These are phyloP conservation scores for Nidularia sp. DNA, from an alignment of 768 basidiomycete genomes.

Conservation along the genomic window DNA sequence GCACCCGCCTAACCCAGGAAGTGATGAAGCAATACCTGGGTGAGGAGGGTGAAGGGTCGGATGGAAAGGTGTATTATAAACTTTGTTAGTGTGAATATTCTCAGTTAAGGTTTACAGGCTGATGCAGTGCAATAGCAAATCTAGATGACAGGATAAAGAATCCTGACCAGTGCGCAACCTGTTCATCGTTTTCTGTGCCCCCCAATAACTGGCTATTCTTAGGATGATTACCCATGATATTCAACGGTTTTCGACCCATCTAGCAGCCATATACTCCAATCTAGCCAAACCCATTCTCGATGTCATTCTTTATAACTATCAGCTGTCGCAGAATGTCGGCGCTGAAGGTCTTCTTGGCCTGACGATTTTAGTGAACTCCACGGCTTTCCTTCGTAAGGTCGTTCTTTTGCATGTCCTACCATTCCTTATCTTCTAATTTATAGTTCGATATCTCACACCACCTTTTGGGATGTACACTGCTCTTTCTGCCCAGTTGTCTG, in stretches of 20 bases:
- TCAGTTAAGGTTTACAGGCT: background rate
- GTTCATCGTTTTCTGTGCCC: background rate
- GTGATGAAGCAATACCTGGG: slow-evolving; percentile 85
- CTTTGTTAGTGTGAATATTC: slow-evolving; percentile 48
- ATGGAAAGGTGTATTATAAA: slow-evolving; percentile 92
- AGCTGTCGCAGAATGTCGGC: slow-evolving; percentile 89
- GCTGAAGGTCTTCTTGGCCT: slow-evolving; percentile 86
- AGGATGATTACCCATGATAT: slow-evolving; percentile 97
- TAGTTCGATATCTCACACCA: slow-evolving; percentile 87
- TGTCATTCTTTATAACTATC: slow-evolving; percentile 93
- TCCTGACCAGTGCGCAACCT: slow-evolving; percentile 71
- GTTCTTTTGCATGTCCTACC: background rate
- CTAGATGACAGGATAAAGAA: slow-evolving; percentile 96
- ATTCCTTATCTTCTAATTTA: background rate
- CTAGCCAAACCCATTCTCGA: slow-evolving; percentile 92
- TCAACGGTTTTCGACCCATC: slow-evolving; percentile 83
- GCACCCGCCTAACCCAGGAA: slow-evolving; percentile 80
- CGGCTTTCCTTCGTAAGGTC: slow-evolving; percentile 73
- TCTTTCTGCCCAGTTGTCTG: slow-evolving; percentile 82
- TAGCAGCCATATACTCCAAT: slow-evolving; percentile 93
- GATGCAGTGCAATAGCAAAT: slow-evolving; percentile 56
- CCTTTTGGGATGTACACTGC: slow-evolving; percentile 91
- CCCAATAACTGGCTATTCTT: slow-evolving; percentile 6
- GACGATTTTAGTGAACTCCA: slow-evolving; percentile 79
- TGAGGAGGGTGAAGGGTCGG: slow-evolving; percentile 54